Evolutionary conservation across 441 rosid species (phyloP).

Genomic region (Kokia cookei): DNA sequence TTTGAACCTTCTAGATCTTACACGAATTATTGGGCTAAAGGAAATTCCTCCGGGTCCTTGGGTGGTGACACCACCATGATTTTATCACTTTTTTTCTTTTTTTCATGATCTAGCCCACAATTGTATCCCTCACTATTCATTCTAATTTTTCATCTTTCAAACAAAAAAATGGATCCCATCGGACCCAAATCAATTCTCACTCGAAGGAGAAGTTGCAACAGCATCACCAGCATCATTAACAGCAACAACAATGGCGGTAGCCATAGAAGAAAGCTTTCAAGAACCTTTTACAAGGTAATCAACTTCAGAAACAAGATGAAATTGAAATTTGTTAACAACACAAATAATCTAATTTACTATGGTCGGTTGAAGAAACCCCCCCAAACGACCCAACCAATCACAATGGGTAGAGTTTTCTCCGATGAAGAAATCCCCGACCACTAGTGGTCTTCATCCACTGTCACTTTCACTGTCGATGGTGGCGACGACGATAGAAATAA

Average conservation of each 20-base stretch:
- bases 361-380: not conserved
- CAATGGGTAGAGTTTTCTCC: constrained; percentile 61
- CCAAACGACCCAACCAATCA: not conserved
- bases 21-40: no score
- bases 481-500: not conserved
- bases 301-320: constrained; percentile 13
- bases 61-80: no score
- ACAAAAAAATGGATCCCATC: constrained; percentile 46
- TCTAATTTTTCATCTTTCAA: not conserved
- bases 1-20: no score
- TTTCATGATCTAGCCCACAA: not conserved
- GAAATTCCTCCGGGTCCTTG: no score
- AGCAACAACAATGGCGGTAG: constrained; percentile 26
- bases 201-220: not conserved
- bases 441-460: constrained; percentile 20
- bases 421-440: constrained; percentile 44
- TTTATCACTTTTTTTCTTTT: not conserved
- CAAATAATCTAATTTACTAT: no score
- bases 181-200: constrained; percentile 42
- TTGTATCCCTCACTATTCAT: not conserved
- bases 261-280: constrained; percentile 44
- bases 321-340: no score
- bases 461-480: not conserved
- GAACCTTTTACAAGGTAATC: constrained; percentile 69
- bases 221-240: not conserved